Percentiles rank a stretch among this genome's conserved stretches.
These are phyloP conservation scores for Xerocomellus intermedius DNA, from an alignment of 768 basidiomycete species.

Conservation along the genomic window DNA sequence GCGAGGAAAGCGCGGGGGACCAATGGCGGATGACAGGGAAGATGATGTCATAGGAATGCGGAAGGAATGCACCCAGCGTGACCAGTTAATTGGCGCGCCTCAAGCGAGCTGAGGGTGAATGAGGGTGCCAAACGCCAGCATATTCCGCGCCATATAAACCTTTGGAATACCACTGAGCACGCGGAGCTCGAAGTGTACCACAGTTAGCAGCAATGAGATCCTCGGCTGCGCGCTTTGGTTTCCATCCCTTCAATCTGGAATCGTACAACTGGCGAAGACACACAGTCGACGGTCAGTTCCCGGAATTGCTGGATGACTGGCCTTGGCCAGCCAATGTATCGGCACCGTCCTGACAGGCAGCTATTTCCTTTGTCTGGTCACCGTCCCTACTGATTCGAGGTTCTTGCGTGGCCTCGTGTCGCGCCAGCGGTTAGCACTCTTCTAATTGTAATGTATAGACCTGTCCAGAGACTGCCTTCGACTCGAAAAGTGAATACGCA, in stretches of 20 bases:
- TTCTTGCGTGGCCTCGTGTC: not conserved
- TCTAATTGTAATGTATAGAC: not conserved
- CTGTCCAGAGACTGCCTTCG: not conserved
- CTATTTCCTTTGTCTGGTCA: not conserved
- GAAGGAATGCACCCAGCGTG: slow-evolving; percentile 1
- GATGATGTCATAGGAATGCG: slow-evolving; percentile 16
- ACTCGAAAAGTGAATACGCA: not conserved
- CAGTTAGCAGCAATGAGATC: not conserved
- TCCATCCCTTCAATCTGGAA: not conserved
- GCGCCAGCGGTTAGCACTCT: not conserved
- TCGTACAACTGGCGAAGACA: not conserved
- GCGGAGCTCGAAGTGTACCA: not conserved
- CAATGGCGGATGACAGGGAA: slow-evolving; percentile 13
- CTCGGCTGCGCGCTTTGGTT: not conserved
- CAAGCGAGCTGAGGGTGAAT: not conserved
- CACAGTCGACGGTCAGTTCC: not conserved
- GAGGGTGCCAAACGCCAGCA: not conserved
- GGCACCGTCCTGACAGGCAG: not conserved
- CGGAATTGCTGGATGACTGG: not conserved
- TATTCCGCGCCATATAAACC: not conserved
- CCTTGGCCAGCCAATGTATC: not conserved
- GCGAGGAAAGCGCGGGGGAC: slow-evolving; percentile 1
- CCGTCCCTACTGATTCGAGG: no score
- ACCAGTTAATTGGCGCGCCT: not conserved
- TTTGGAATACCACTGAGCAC: slow-evolving; percentile 4